Evolutionary conservation across 176 grass and related monocot species (phyloP).

Genomic region (Rhipidocladum racemiflorum): DNA sequence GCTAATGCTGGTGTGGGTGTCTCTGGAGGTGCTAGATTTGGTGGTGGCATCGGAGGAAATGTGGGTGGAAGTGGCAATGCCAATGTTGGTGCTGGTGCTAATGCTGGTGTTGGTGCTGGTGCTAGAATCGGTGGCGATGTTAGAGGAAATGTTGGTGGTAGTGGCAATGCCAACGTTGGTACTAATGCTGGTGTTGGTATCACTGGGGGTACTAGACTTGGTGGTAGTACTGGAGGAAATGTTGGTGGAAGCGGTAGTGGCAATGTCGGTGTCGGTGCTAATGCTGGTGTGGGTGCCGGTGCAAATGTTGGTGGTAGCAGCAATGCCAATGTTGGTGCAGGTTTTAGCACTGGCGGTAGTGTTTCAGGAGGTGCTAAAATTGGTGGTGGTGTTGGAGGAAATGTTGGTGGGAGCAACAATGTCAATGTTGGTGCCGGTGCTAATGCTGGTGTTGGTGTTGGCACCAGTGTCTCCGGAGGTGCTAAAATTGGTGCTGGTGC

Average conservation of each 20-base stretch:
- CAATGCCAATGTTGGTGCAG: background rate
- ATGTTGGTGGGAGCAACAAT: background rate
- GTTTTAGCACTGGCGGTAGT: background rate
- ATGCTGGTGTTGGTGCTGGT: background rate
- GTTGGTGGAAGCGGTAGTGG: background rate
- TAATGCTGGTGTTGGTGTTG: too few relatives aligned
- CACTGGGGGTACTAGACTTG: too few relatives aligned
- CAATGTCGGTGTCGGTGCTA: too few relatives aligned
- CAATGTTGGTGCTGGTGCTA: too few relatives aligned
- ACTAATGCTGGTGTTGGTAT: background rate
- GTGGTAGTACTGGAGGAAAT: background rate
- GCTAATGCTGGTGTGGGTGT: background rate
- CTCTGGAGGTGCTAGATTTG: background rate
- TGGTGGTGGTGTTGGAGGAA: background rate
- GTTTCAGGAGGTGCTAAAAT: background rate
- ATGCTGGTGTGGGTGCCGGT: background rate
- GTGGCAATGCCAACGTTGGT: background rate
- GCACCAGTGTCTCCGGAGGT: background rate
- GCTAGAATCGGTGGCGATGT: background rate
- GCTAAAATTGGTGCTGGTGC: background rate
- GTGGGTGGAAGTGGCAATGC: background rate
- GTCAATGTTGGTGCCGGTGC: background rate
- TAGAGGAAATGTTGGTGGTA: background rate
- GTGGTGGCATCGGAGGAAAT: background rate
- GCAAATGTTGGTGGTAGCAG: too few relatives aligned